Conservation (phyloP, 495 filamentous ascomycete genomes). For the Apiosordaria backusii region DNA sequence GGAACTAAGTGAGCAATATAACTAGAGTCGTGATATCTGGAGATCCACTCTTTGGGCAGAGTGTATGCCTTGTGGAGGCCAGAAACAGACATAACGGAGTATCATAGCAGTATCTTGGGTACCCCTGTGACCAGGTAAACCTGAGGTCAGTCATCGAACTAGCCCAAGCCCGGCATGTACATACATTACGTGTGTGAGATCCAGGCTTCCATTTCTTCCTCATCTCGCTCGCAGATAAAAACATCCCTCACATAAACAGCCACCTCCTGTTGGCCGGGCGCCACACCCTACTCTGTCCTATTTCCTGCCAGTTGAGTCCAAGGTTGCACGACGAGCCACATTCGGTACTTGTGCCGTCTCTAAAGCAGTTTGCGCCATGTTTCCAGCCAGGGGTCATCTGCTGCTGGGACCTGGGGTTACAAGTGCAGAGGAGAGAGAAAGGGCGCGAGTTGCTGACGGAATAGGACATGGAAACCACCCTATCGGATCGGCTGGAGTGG, state of each 20-base stretch:
- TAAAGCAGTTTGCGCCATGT: neutral
- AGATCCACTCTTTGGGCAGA: slow-evolving; percentile 1
- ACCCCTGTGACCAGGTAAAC: neutral
- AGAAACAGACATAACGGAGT: slow-evolving; percentile 2
- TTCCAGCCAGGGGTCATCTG: neutral
- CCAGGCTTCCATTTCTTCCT: neutral
- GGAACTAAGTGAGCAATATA: neutral
- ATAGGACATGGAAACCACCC: neutral
- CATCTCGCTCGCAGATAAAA: neutral
- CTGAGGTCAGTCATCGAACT: slow-evolving; percentile 2
- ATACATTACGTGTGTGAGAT: slow-evolving; percentile 1
- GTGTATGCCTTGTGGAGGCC: slow-evolving; percentile 11
- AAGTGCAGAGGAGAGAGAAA: neutral
- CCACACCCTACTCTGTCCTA: neutral
- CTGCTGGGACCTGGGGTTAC: neutral
- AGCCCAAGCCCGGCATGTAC: neutral
- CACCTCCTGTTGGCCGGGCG: neutral
- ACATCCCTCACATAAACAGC: slow-evolving; percentile 1
- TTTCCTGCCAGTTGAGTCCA: neutral
- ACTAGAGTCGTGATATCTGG: neutral
- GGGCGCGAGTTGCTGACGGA: neutral
- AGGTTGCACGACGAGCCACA: slow-evolving; percentile 2
- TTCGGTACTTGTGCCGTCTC: neutral
- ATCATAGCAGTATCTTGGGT: neutral
- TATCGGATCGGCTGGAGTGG: neutral